Conservation (phyloP, 2,329 filamentous ascomycete genomes). For the Pyrenochaeta sp. region DNA sequence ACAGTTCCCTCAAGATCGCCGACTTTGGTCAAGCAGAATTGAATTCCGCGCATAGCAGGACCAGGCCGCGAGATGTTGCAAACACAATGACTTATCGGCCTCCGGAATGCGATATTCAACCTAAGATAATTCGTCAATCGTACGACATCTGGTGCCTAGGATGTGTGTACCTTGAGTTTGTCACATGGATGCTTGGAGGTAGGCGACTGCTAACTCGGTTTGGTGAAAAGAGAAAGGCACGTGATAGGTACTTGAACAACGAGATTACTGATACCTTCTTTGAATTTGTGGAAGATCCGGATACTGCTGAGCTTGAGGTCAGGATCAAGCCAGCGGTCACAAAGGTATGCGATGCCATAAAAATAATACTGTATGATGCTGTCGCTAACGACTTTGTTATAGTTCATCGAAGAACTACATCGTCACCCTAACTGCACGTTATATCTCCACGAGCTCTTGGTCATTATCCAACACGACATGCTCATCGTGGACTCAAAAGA, state of each 20-base stretch:
- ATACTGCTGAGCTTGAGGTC: not conserved
- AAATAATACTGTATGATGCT: not conserved
- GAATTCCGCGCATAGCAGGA: conserved; percentile 8
- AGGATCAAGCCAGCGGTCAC: conserved; percentile 9
- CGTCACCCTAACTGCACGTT: conserved; percentile 9
- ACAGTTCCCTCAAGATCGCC: conserved; percentile 18
- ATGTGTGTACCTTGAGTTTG: conserved; percentile 28
- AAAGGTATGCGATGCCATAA: not conserved
- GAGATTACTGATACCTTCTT: conserved; percentile 9
- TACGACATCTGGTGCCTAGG: conserved; percentile 36
- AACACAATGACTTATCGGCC: conserved; percentile 23
- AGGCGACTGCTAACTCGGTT: conserved; percentile 3
- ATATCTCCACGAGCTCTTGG: conserved; percentile 18
- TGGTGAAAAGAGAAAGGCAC: not conserved
- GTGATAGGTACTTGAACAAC: not conserved
- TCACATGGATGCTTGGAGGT: conserved; percentile 21
- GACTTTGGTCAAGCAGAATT: conserved; percentile 29
- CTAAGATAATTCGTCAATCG: conserved; percentile 8
- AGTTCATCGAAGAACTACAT: conserved; percentile 19
- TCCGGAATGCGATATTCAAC: conserved; percentile 17
- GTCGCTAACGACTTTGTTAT: not conserved
- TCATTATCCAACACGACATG: conserved; percentile 20
- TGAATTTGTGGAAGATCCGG: not conserved
- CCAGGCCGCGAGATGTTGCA: conserved; percentile 1
- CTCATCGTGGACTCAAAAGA: conserved; percentile 10